Evolutionary conservation across 495 filamentous ascomycete species (phyloP), one percentile per base, ranked within the genome.

Genomic region (Endocarpon pusillum): DNA sequence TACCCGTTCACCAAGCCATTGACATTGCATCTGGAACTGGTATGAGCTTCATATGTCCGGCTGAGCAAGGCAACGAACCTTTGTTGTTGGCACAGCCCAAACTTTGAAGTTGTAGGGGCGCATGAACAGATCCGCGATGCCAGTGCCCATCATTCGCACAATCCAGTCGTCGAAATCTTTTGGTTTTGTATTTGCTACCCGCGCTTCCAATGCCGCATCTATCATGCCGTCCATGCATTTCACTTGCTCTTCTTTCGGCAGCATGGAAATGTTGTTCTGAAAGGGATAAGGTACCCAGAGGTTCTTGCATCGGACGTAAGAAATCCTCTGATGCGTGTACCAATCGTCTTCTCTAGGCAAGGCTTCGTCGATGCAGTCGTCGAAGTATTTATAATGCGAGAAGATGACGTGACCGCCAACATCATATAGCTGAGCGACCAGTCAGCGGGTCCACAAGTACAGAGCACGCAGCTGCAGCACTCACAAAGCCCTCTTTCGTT

Each of bases 361-460:
- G 36, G 89, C 89, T 64, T 97, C 86, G 51, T 94, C 66, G 54
- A 97, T 80, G 65, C 83, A 92, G 64, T 97, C 91, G 61, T 97
- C 89, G 56, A 97, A 97, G 75, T 97, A 97, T 62, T 93, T 94
- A 75, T 96, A 97, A 71, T 97, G 89, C 40, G 89, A 97, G 72
- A 97, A 97, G 59, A 97, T 96, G 62, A 97, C 89, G 61, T 97
- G 89, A 46, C 89, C 89, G 53, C 89, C 89, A 47, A 97, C 89
- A 67, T 97, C 89, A 67, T 94, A 97, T 45, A 97, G 76, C 87
- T 96, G 46, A 12, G 31, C 40, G 24, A 34, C 4, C 8, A 11
- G 45, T 47, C 32, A 54, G 49, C 34, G 33, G 19, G 32, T 35
- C 45, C 25, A 7, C 19, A 31, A 32, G 33, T 11, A 5, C 17